Base-by-base conservation (phyloP, 2,329 filamentous ascomycete genomes). In the Akanthomyces dipterigenus region DNA sequence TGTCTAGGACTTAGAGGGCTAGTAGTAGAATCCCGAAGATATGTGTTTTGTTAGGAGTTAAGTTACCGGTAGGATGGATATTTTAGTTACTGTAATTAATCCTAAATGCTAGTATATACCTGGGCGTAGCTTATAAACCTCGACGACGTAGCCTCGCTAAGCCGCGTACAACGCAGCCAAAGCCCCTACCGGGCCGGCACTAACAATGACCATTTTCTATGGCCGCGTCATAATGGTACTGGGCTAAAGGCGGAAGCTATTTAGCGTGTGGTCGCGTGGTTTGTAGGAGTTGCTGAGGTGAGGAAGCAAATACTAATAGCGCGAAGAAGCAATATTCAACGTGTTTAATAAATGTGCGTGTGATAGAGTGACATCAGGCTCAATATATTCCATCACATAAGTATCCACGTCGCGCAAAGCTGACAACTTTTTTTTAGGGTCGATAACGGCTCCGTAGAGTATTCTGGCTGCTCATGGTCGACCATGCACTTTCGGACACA, bases 121-220 rank as follows among this genome's bases (percentile, higher is more conserved):
- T 78, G 88, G 86, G 71, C 95, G 85, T 66, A 99, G 78, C 75
- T 99, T 95, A 74, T 98, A 98, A 55, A 99, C 82, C 73, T 97
- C 92, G 34, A 99, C 95, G 70, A 93, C 80, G 73, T 96, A 86
- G 48, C 92, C 93, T 72, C 93, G 82, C 67, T 88, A 84, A 4
- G 95, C 93, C 60, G 95, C 93, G 78, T 98, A 99, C 5, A 99
- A 78, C 48, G 92, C 95, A 31, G 95, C 93, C 43, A 98, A 79
- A 14, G 93, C 91, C 43, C 95, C 95, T 7, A 98, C 95, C 0
- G 95, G 95, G 18, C 40, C 18, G 18, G 40, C 40, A 43, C 40
- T 18, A 8, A 43, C 40, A 43, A 43, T 43, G 40, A 96, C 82
- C 60, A 89, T 85, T 75, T 91, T 95, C 68, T 90, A 83, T 64